These are phyloP conservation scores for Lepiota subincarnata DNA, from an alignment of 768 basidiomycete species.

Conservation along the genomic window DNA sequence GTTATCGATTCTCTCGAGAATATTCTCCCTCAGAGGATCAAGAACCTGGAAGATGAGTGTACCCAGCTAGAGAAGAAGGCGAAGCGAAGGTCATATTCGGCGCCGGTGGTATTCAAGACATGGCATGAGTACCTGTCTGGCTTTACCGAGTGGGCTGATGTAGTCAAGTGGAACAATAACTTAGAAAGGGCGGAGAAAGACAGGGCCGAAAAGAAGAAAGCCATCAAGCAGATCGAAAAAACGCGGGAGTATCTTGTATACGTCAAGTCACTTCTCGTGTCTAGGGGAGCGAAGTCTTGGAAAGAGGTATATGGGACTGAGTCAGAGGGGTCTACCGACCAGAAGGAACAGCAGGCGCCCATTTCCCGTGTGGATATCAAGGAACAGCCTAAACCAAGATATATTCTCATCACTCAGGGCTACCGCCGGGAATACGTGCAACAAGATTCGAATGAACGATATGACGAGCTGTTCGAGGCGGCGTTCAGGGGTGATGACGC, in stretches of 20 bases:
- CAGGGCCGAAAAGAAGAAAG: not conserved
- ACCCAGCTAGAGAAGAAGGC: constrained; percentile 18
- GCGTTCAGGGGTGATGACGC: constrained; percentile 49
- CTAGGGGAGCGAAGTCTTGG: constrained; percentile 8
- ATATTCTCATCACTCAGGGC: constrained; percentile 12
- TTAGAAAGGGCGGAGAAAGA: not conserved
- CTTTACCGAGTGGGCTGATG: constrained; percentile 6
- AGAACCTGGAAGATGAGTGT: constrained; percentile 8
- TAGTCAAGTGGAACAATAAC: not conserved
- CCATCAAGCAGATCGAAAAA: not conserved
- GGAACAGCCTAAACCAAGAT: constrained; percentile 2
- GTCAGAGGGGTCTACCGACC: not conserved
- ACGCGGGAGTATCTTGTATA: not conserved
- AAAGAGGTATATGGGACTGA: not conserved
- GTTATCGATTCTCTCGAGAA: constrained; percentile 30
- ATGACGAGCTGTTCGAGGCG: constrained; percentile 56
- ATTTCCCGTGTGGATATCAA: too few relatives aligned
- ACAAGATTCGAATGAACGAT: constrained; percentile 30
- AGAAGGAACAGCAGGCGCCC: too few relatives aligned
- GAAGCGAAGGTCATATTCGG: constrained; percentile 28
- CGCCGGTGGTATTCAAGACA: constrained; percentile 33
- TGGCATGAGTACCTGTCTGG: constrained; percentile 38
- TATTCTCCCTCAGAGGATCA: constrained; percentile 15
- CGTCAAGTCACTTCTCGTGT: not conserved
- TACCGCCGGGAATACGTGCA: constrained; percentile 29